phyloP scores from a whole-genome alignment of 73 alveolate genomes.

The Symbiodinium pilosum region DNA sequence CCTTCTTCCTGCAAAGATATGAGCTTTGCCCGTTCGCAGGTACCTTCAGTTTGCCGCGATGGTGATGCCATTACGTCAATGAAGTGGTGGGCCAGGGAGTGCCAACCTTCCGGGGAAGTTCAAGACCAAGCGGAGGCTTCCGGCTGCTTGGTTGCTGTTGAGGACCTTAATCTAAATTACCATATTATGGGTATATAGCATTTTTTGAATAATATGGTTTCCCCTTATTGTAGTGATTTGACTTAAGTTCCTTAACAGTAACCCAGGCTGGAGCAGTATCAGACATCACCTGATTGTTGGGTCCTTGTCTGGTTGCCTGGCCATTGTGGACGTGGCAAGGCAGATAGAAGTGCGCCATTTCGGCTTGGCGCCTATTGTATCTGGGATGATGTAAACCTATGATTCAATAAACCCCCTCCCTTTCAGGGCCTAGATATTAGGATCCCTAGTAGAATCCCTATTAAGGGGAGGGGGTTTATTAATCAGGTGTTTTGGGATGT shows the following conservation, averaged over 20 bases:
- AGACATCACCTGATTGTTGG: not conserved
- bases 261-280: not conserved
- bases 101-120: slow-evolving; percentile 19
- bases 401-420: too few relatives aligned
- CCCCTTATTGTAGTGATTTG: too few relatives aligned
- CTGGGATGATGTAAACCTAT: too few relatives aligned
- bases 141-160: not conserved
- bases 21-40: not conserved
- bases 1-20: too few relatives aligned
- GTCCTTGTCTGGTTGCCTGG: slow-evolving; percentile 46
- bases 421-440: too few relatives aligned
- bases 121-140: not conserved
- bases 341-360: not conserved
- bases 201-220: too few relatives aligned
- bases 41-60: slow-evolving; percentile 5
- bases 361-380: not conserved
- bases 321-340: slow-evolving; percentile 53
- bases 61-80: slow-evolving; percentile 71
- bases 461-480: too few relatives aligned
- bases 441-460: too few relatives aligned
- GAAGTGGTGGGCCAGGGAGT: slow-evolving; percentile 49
- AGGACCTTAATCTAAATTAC: not conserved
- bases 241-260: too few relatives aligned
- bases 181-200: too few relatives aligned
- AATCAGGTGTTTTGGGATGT: too few relatives aligned